These are phyloP conservation scores for Stemphylium vesicarium DNA, from an alignment of 2,329 filamentous ascomycete genomes.

Conservation along the genomic window DNA sequence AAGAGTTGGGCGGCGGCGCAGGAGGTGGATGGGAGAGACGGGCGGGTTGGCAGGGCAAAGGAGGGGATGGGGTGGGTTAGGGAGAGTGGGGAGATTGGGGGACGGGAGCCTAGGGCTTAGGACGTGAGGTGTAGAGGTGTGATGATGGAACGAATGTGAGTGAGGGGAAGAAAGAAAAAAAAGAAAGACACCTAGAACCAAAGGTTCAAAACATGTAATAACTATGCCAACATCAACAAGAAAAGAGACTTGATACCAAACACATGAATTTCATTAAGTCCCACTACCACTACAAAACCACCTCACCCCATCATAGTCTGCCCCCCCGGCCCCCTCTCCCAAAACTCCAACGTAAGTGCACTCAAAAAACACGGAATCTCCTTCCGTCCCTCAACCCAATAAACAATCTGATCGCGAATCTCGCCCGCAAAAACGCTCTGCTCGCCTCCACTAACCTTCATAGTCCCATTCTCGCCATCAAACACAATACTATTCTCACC, in stretches of 20 bases:
- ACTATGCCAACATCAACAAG: too few relatives aligned
- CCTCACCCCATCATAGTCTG: slow-evolving; percentile 24
- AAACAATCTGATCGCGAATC: slow-evolving; percentile 86
- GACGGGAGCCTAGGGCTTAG: slow-evolving; percentile 32
- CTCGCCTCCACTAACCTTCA: slow-evolving; percentile 95
- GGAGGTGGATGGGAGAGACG: slow-evolving; percentile 26
- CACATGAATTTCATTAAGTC: neutral
- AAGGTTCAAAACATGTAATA: too few relatives aligned
- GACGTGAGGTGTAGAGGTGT: too few relatives aligned
- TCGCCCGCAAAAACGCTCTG: slow-evolving; percentile 83
- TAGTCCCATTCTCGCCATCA: slow-evolving; percentile 91
- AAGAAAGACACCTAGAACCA: too few relatives aligned
- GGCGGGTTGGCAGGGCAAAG: slow-evolving; percentile 13
- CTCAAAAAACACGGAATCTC: slow-evolving; percentile 94
- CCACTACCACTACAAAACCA: neutral
- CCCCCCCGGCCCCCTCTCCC: slow-evolving; percentile 64
- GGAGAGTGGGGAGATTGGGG: slow-evolving; percentile 34
- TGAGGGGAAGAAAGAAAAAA: too few relatives aligned
- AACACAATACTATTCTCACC: slow-evolving; percentile 71
- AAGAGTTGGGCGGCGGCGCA: slow-evolving; percentile 54
- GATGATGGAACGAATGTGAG: too few relatives aligned
- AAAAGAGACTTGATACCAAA: neutral
- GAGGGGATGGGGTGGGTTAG: slow-evolving; percentile 16
- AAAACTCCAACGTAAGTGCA: slow-evolving; percentile 91
- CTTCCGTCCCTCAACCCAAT: slow-evolving; percentile 93